These are phyloP conservation scores for Kockiozyma suomiensis DNA, from an alignment of 805 yeast species.

Conservation along the genomic window DNA sequence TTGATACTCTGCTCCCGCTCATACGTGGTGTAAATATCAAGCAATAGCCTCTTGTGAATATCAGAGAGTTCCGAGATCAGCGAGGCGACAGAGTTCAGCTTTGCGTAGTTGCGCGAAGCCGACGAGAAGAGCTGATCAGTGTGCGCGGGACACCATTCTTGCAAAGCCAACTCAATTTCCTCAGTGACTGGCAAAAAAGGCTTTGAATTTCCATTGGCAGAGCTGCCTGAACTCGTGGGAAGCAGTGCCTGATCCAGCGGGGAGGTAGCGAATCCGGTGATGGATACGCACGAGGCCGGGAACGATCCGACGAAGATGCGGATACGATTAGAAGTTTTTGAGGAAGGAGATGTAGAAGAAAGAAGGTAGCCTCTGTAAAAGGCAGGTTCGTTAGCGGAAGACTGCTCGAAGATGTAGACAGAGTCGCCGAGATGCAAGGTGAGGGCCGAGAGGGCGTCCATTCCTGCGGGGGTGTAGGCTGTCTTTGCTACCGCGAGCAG, in stretches of 20 bases:
- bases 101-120: conserved; percentile 36
- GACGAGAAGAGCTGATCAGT: conserved; percentile 35
- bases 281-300: conserved; percentile 36
- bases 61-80: conserved; percentile 38
- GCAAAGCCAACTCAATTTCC: conserved; percentile 41
- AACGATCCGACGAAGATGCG: conserved; percentile 36
- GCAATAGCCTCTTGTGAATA: conserved; percentile 38
- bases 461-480: conserved; percentile 10
- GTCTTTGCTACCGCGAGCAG: conserved; percentile 23
- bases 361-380: conserved; percentile 84
- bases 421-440: conserved; percentile 61
- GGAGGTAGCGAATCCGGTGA: conserved; percentile 31
- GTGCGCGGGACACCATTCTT: conserved; percentile 41
- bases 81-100: conserved; percentile 35
- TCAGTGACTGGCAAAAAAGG: conserved; percentile 23
- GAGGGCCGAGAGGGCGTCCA: conserved; percentile 12
- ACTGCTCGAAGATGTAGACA: conserved; percentile 68
- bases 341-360: conserved; percentile 39
- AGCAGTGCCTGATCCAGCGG: conserved; percentile 1
- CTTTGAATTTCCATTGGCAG: conserved; percentile 11
- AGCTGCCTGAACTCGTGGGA: neutral
- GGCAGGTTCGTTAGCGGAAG: conserved; percentile 46
- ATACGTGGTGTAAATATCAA: conserved; percentile 37
- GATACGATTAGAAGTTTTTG: conserved; percentile 36
- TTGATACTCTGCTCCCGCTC: conserved; percentile 39